phyloP scores from a whole-genome alignment of 1,139 yeast genomes.

The Torulaspora globosa region DNA sequence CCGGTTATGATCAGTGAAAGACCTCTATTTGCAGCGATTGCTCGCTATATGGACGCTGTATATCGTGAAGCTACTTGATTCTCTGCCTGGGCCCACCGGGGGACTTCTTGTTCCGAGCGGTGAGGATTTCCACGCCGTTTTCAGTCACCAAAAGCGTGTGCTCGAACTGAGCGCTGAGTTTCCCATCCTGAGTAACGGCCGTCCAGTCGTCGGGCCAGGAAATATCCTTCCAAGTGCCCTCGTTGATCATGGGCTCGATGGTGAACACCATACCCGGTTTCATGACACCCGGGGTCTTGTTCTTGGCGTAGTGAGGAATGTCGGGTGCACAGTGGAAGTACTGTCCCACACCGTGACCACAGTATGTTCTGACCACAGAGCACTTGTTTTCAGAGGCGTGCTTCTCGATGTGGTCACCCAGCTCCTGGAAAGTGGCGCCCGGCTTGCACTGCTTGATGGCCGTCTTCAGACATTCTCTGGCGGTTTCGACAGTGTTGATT shows the following conservation, averaged over 20 bases:
- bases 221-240: conserved; percentile 77
- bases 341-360: conserved; percentile 91
- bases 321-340: conserved; percentile 92
- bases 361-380: conserved; percentile 83
- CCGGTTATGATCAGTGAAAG: not conserved
- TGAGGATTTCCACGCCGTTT: conserved; percentile 85
- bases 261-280: conserved; percentile 97
- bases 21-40: not conserved
- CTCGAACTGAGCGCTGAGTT: conserved; percentile 88
- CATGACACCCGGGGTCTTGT: conserved; percentile 90
- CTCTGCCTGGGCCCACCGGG: conserved; percentile 87
- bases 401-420: conserved; percentile 85
- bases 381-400: conserved; percentile 77
- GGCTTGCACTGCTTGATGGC: conserved; percentile 89
- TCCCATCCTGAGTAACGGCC: conserved; percentile 82
- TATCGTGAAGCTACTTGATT: conserved; percentile 35
- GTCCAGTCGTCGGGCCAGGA: conserved; percentile 99
- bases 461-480: conserved; percentile 80
- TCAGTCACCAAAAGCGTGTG: conserved; percentile 92
- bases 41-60: not conserved
- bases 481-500: conserved; percentile 87
- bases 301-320: conserved; percentile 90
- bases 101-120: conserved; percentile 70
- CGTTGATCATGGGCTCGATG: conserved; percentile 94
- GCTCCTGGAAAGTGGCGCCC: conserved; percentile 79